Conservation (phyloP, 2,329 filamentous ascomycete species). For the Colletotrichum camelliae region DNA sequence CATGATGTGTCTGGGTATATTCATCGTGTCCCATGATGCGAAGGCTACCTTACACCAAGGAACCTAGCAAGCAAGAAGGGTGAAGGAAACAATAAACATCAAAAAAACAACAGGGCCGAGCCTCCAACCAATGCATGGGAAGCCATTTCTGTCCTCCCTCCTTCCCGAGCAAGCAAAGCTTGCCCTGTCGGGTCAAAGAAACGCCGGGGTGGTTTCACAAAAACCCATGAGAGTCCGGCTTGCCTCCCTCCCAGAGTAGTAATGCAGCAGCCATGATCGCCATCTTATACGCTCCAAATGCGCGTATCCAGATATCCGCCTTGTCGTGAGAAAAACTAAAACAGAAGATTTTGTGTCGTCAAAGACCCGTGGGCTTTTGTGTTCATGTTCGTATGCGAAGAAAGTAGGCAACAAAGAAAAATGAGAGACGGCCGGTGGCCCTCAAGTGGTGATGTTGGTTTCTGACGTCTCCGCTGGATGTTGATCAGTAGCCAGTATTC, state of each 20-base stretch:
- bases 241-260: not conserved
- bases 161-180: not conserved
- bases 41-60: not conserved
- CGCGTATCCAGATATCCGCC: conserved; percentile 11
- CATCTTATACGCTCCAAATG: not conserved
- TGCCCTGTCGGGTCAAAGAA: not conserved
- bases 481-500: conserved; percentile 5
- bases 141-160: not conserved
- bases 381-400: not conserved
- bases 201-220: not conserved
- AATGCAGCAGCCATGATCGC: conserved; percentile 9
- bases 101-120: not conserved
- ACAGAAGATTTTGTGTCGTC: not conserved
- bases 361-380: not conserved
- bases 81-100: not conserved
- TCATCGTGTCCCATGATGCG: conserved; percentile 12
- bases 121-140: not conserved
- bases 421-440: not conserved
- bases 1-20: conserved; percentile 21
- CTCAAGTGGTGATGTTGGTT: not conserved
- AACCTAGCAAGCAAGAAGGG: not conserved
- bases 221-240: not conserved
- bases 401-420: not conserved
- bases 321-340: conserved; percentile 3
- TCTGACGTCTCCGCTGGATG: not conserved